Conservation (phyloP, 129 eudicot genomes). For the Rutidosis leptorrhynchoides region DNA sequence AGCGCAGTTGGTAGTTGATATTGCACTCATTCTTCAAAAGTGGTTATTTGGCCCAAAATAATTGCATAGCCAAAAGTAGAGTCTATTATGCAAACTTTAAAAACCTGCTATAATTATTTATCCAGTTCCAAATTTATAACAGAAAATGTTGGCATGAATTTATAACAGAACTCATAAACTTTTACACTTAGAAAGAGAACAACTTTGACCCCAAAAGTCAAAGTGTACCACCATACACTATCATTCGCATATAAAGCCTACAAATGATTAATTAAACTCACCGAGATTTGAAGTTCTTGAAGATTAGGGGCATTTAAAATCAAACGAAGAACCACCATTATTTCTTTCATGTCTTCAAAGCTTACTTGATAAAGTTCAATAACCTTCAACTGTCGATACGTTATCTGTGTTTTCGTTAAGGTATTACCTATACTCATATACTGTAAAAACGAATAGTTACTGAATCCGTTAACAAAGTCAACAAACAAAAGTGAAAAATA, state of each 20-base stretch:
- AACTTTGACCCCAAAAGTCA: conserved; percentile 8
- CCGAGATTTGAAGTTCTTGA: conserved; percentile 81
- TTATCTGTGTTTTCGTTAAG: conserved; percentile 36
- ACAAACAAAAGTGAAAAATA: neutral
- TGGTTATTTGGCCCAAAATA: neutral
- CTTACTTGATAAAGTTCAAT: conserved; percentile 82
- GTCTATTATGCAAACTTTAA: neutral
- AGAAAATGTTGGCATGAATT: neutral
- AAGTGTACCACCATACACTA: neutral
- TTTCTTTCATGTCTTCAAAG: conserved; percentile 91
- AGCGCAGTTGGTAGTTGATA: too few species aligned
- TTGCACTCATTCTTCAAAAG: neutral
- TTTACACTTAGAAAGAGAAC: too few species aligned
- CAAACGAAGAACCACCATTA: conserved; percentile 77
- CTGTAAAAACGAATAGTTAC: conserved; percentile 34
- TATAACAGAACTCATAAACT: neutral
- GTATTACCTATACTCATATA: conserved; percentile 80
- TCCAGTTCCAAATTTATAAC: neutral
- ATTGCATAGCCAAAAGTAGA: neutral
- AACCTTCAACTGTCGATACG: conserved; percentile 51
- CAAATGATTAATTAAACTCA: conserved; percentile 36
- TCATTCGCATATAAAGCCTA: neutral
- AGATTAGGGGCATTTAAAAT: conserved; percentile 70
- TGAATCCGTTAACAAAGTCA: neutral
- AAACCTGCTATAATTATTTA: neutral